Conservation (phyloP, 78 protist species). For the Dictyostelium purpureum region DNA sequence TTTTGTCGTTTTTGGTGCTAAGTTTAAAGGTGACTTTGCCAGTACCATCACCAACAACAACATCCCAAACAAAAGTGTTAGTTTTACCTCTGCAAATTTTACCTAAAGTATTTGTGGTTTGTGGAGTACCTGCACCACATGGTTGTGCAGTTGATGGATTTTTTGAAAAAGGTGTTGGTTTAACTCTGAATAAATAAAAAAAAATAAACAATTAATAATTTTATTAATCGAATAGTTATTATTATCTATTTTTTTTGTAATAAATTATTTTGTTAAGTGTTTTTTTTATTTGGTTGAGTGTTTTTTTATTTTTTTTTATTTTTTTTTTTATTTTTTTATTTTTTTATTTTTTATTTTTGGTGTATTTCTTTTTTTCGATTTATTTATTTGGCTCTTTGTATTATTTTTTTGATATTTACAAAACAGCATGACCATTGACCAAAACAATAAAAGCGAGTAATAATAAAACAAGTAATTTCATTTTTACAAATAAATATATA, state of each 20-base stretch:
- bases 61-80: slow-evolving; percentile 22
- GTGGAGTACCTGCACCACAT: slow-evolving; percentile 36
- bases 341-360: too few species aligned
- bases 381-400: too few species aligned
- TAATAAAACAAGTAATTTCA: not conserved
- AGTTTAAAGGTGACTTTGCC: slow-evolving; percentile 37
- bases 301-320: too few species aligned
- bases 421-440: slow-evolving; percentile 3
- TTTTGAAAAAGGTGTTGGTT: slow-evolving; percentile 31
- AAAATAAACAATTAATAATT: too few species aligned
- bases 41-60: slow-evolving; percentile 49
- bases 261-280: too few species aligned
- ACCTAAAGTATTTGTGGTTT: not conserved
- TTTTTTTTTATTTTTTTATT: too few species aligned
- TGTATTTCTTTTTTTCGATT: too few species aligned
- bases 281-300: too few species aligned
- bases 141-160: slow-evolving; percentile 1
- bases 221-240: too few species aligned
- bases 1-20: not conserved
- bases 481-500: not conserved
- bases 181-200: too few species aligned
- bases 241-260: too few species aligned
- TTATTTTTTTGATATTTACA: not conserved
- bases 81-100: not conserved
- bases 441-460: not conserved